Evolutionary conservation across 805 yeast genomes (phyloP), one percentile per base, ranked within the genome.

Genomic region (Kodamaea kaohsiungensis): DNA sequence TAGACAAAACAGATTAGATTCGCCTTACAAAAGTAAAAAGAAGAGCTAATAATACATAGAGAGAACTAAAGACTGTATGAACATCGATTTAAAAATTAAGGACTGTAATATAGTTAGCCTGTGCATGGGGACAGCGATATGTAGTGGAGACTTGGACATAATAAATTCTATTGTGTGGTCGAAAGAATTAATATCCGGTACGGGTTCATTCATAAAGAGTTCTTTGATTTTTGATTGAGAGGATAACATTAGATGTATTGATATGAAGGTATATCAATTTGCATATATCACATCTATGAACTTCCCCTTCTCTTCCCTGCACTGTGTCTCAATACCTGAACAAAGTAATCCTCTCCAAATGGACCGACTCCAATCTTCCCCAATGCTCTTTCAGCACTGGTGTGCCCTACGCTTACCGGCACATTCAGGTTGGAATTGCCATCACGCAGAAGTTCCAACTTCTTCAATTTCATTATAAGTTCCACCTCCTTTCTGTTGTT

Each of bases 361-460:
- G 93, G 92, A 1, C 96, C 96, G 7, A 89, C 95, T 1, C 97
- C 96, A 48, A 89, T 87, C 61, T 82, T 82, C 0, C 91, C 85
- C 53, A 90, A 72, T 1, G 89, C 90, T 22, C 79, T 70, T 64
- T 89, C 96, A 0, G 96, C 97, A 65, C 91, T 85, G 1, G 96
- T 89, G 60, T 86, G 64, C 1, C 73, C 77, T n/a, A 71, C 66
- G 8, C 66, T 60, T 2, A 67, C 60, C 73, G 64, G 81, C 67
- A 61, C 84, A 68, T 65, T 81, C 71, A 54, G 75, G 30, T 39
- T 27, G 59, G 61, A 66, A 56, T 56, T 65, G 59, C 56, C 75
- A 65, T 22, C 77, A 66, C 12, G 77, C 77, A 33, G 75, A 65
- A 58, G 76, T 75, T 84, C 80, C 55, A 87, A 68, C 37, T 76